Percentiles rank a stretch among this genome's conserved stretches.
Evolutionary conservation across 192 early-diverging fungal species (phyloP).

Genomic region (Rhizoclosmatium globosum): DNA sequence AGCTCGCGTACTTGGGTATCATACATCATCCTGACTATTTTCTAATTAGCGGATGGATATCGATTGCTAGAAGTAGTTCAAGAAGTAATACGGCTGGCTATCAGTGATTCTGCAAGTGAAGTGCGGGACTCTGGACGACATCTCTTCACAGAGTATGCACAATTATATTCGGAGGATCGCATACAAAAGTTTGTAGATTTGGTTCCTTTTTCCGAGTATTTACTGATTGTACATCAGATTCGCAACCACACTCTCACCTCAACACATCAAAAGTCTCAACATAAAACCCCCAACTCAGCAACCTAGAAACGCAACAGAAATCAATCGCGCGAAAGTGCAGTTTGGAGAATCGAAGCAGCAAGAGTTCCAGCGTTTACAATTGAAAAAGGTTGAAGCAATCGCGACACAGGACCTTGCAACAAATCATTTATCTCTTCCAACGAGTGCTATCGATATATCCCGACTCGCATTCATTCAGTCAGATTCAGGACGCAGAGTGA

Average conservation of each 20-base stretch:
- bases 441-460: not conserved
- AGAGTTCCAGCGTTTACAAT: not conserved
- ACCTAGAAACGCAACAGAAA: not conserved
- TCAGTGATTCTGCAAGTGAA: constrained; percentile 21
- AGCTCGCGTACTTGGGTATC: too few species aligned
- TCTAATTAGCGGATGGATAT: too few species aligned
- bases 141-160: constrained; percentile 13
- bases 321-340: too few species aligned
- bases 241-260: constrained; percentile 9
- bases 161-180: not conserved
- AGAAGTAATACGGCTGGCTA: constrained; percentile 11
- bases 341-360: not conserved
- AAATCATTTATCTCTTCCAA: not conserved
- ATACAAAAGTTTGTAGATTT: too few species aligned
- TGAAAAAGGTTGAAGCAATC: constrained; percentile 3
- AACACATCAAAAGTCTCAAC: constrained; percentile 17
- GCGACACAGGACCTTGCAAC: not conserved
- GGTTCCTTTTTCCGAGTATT: too few species aligned
- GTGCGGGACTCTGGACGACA: constrained; percentile 20
- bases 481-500: not conserved
- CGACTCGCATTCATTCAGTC: not conserved
- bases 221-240: not conserved
- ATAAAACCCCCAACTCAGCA: not conserved
- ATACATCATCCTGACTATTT: too few species aligned
- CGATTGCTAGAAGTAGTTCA: constrained; percentile 14